A percentile compares a stretch with the other conserved stretches of the same genome.
These are phyloP conservation scores for Rosellinia necatrix DNA, from an alignment of 2,329 filamentous ascomycete genomes.

Conservation along the genomic window DNA sequence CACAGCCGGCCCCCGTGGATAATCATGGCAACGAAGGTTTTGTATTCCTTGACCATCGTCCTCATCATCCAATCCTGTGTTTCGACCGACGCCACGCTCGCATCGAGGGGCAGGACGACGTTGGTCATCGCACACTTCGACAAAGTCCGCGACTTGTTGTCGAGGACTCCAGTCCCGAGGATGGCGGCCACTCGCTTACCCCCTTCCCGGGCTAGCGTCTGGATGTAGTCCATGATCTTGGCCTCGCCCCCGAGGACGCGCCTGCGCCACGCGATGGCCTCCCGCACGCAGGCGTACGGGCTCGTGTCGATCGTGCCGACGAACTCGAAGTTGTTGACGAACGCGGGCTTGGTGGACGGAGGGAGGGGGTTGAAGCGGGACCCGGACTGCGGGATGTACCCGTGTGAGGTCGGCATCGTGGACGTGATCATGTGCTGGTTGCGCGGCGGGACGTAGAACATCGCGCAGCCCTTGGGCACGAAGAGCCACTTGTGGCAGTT, in stretches of 20 bases:
- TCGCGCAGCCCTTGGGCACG: constrained; percentile 76
- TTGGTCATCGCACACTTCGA: constrained; percentile 73
- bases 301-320: constrained; percentile 75
- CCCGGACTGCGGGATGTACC: constrained; percentile 61
- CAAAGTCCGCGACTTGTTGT: constrained; percentile 66
- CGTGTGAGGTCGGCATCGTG: constrained; percentile 79
- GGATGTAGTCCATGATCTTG: constrained; percentile 66
- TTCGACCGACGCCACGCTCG: constrained; percentile 36
- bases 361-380: constrained; percentile 49
- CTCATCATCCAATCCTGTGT: constrained; percentile 61
- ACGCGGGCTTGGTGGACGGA: constrained; percentile 56
- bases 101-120: constrained; percentile 69
- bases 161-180: constrained; percentile 73
- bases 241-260: constrained; percentile 75
- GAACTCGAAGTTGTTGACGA: constrained; percentile 75
- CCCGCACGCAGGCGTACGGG: constrained; percentile 72
- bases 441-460: constrained; percentile 76
- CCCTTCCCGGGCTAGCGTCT: constrained; percentile 65
- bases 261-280: constrained; percentile 72
- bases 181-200: constrained; percentile 63
- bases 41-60: constrained; percentile 60
- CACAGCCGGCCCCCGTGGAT: constrained; percentile 67
- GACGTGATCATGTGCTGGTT: constrained; percentile 78
- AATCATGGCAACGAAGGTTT: constrained; percentile 73
- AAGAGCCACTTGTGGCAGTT: constrained; percentile 94